Evolutionary conservation across 2,329 filamentous ascomycete genomes (phyloP).

Genomic region (Colletotrichum tanaceti): DNA sequence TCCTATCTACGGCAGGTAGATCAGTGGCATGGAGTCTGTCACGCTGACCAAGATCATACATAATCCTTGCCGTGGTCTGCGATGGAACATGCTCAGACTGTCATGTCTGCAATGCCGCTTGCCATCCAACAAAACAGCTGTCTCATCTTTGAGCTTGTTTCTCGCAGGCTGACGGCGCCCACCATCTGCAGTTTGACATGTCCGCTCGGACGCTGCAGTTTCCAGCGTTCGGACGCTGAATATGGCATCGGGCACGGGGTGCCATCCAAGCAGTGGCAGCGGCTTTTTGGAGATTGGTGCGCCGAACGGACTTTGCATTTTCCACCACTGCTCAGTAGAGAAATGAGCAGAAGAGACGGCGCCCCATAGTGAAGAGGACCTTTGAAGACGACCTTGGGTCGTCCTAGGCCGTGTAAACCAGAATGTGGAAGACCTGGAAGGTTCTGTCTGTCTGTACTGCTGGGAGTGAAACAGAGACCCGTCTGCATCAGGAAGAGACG

Average conservation of each 20-base stretch:
- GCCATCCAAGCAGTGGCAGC: slow-evolving; percentile 23
- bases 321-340: neutral
- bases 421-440: neutral
- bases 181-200: slow-evolving; percentile 28
- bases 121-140: neutral
- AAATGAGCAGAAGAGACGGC: neutral
- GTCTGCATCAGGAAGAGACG: neutral
- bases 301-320: neutral
- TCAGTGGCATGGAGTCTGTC: neutral
- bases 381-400: neutral
- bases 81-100: neutral
- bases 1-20: neutral
- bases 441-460: neutral
- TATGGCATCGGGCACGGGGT: slow-evolving; percentile 12
- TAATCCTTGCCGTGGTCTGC: neutral
- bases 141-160: slow-evolving; percentile 15
- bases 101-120: slow-evolving; percentile 9
- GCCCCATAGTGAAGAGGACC: neutral
- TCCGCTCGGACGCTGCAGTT: slow-evolving; percentile 33
- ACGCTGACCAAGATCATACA: neutral
- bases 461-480: neutral
- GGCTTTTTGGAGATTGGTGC: neutral
- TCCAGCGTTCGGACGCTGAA: slow-evolving; percentile 25
- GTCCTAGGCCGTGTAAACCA: neutral
- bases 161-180: slow-evolving; percentile 10